phyloP scores from a whole-genome alignment of 164 flowering plant species.

The Macadamia tetraphylla region DNA sequence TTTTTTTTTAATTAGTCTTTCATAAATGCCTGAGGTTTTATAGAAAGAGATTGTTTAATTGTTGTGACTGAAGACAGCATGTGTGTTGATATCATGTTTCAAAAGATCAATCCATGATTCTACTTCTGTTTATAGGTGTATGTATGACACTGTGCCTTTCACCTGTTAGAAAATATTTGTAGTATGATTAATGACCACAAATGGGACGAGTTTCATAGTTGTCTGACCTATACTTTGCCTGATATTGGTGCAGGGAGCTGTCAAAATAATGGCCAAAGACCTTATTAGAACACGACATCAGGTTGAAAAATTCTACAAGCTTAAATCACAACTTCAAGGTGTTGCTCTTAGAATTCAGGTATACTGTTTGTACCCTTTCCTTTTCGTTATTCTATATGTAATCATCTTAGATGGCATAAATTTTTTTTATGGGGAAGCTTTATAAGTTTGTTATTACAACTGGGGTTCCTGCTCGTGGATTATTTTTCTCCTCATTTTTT shows the following conservation, averaged over 20 bases:
- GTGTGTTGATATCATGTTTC: too few species aligned
- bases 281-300: constrained; percentile 95
- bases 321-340: constrained; percentile 96
- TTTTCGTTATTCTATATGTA: background rate
- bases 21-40: too few species aligned
- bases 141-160: too few species aligned
- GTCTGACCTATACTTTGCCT: background rate
- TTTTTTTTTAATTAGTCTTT: too few species aligned
- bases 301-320: constrained; percentile 88
- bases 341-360: constrained; percentile 96
- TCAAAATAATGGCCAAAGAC: constrained; percentile 98
- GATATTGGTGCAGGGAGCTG: constrained; percentile 65
- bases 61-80: too few species aligned
- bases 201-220: background rate
- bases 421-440: background rate
- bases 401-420: background rate
- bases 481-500: background rate
- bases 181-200: background rate
- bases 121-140: too few species aligned
- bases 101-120: too few species aligned
- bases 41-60: too few species aligned
- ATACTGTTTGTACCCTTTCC: background rate
- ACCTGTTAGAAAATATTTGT: background rate
- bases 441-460: background rate
- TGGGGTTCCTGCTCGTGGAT: background rate